Evolutionary conservation across 345 rosid species (phyloP), one percentile per base, ranked within the genome.

Genomic region (Gossypium herbaceum): DNA sequence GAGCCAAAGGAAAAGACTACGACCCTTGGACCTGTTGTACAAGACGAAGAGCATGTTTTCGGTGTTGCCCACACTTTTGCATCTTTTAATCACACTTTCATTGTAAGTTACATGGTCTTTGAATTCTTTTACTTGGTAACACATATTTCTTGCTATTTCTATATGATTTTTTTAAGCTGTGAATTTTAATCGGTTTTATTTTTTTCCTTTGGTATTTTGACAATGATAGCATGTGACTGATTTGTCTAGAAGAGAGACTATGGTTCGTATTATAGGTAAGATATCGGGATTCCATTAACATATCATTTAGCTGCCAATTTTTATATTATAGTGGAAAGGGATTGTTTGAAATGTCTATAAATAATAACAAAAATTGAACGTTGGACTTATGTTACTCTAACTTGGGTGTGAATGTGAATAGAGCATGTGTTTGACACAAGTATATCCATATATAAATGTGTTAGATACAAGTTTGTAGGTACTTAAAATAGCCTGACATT

Each of bases 41-140:
- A 20, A 52, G 56, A 52, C 2, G 20, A 97, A 22, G 97, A 91
- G 83, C 81, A 74, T 48, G 95, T 85, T 62, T 91, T 93, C 12
- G 98, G 98, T 1, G 97, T 91, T 9, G 98, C 92, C 12, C 98
- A 91, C 80, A 89, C 90, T 27, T 93, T 87, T 73, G 98, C 98
- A 16, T 93, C 97, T 0, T 93, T 91, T 80, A 93, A 93, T 58
- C 97, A 93, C 74, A 93, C 98, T 6, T 93, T 93, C 82, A 93
- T 93, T 59, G 98, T 93, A 68, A 86, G 91, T 79, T 73, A 10
- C 5, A 72, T 17, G 3, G 5, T 34, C 64, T 34, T 55, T 56
- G 19, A 68, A 48, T 48, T 48, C 12, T 68, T 68, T 22, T 48
- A 24, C 39, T 48, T 15, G 12, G 25, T 67, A 45, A 61, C 29